phyloP scores from a whole-genome alignment of 192 early-diverging fungal species.

The Coemansia sp. region DNA sequence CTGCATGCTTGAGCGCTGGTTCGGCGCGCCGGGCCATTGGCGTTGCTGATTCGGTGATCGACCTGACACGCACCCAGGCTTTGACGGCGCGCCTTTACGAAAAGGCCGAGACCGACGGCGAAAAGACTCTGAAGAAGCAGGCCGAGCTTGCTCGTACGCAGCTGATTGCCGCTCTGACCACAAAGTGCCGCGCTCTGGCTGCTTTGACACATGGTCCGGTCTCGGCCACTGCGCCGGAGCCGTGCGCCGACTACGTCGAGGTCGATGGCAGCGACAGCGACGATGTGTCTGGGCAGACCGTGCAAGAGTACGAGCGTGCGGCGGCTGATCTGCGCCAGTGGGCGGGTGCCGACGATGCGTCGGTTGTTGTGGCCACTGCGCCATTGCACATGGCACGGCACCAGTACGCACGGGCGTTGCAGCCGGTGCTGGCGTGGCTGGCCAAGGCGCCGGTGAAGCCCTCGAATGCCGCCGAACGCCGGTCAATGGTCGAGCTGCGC shows the following conservation, averaged over 20 bases:
- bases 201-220: conserved; percentile 17
- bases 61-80: conserved; percentile 59
- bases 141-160: conserved; percentile 72
- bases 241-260: conserved; percentile 50
- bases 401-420: conserved; percentile 67
- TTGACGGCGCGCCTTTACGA: conserved; percentile 57
- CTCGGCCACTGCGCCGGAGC: conserved; percentile 17
- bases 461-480: conserved; percentile 58
- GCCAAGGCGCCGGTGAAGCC: conserved; percentile 54
- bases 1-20: conserved; percentile 13
- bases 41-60: conserved; percentile 59
- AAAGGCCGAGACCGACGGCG: conserved; percentile 55
- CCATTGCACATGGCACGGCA: conserved; percentile 58
- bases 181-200: conserved; percentile 59
- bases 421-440: conserved; percentile 71
- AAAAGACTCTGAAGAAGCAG: conserved; percentile 63
- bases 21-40: conserved; percentile 21
- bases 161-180: conserved; percentile 60
- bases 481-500: conserved; percentile 55
- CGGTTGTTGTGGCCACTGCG: conserved; percentile 59
- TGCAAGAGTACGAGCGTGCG: conserved; percentile 58
- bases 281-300: conserved; percentile 8
- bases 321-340: conserved; percentile 63
- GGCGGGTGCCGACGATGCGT: conserved; percentile 54
- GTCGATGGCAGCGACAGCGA: conserved; percentile 22